phyloP scores from a whole-genome alignment of 331 rosid genomes.

The Malus hybrid region DNA sequence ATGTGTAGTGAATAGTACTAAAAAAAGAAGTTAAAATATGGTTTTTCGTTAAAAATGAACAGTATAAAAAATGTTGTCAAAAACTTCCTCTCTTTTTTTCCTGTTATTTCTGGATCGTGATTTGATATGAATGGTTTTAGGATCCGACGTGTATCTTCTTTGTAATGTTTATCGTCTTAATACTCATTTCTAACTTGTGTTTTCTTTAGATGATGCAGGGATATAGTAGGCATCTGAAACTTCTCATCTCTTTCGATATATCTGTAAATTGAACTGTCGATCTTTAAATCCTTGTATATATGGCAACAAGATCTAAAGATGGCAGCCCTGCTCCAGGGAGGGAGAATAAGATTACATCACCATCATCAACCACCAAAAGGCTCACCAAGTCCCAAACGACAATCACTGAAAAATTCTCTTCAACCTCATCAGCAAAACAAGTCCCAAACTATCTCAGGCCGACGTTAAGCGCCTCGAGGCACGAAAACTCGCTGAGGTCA shows the following conservation, averaged over 20 bases:
- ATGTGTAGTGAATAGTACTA: too few species aligned
- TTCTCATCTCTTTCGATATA: background rate
- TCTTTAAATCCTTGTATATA: background rate
- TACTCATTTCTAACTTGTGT: background rate
- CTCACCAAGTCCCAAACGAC: constrained; percentile 8
- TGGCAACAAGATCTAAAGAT: constrained; percentile 55
- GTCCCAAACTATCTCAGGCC: constrained; percentile 62
- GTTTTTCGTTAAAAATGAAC: too few species aligned
- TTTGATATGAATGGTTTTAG: too few species aligned
- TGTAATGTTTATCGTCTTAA: too few species aligned
- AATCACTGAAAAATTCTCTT: constrained; percentile 9
- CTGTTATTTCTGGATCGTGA: too few species aligned
- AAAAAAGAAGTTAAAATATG: too few species aligned
- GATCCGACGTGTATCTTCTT: too few species aligned
- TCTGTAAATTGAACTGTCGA: too few species aligned
- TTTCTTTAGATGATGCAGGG: constrained; percentile 1
- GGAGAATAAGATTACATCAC: constrained; percentile 20
- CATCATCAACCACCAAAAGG: constrained; percentile 12
- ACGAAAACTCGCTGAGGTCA: constrained; percentile 18
- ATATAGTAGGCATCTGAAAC: background rate
- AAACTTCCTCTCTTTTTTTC: too few species aligned
- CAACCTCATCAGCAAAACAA: constrained; percentile 20
- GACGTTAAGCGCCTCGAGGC: constrained; percentile 42
- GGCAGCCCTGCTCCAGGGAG: constrained; percentile 29
- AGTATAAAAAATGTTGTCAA: too few species aligned